phyloP scores from a whole-genome alignment of 148 eudicot genomes.

The Bassia scoparia region DNA sequence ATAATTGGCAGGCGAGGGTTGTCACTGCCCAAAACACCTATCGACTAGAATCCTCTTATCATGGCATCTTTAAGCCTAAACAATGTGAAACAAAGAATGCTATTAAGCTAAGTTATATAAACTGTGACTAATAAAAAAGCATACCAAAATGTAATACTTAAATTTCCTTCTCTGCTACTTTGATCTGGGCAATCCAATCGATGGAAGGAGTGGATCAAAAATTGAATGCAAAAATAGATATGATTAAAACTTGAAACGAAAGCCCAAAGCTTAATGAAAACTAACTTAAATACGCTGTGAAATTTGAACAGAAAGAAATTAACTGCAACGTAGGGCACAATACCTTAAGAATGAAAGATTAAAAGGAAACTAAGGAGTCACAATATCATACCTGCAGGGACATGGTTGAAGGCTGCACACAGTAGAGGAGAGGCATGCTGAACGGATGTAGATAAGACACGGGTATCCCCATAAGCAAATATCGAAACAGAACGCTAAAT shows the following conservation, averaged over 20 bases:
- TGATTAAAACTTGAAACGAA: too few species aligned
- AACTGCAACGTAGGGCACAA: too few species aligned
- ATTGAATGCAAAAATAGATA: not conserved
- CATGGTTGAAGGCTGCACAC: conserved; percentile 69
- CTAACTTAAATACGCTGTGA: too few species aligned
- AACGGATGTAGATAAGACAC: conserved; percentile 33
- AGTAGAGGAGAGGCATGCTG: conserved; percentile 60
- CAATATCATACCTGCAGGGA: conserved; percentile 47
- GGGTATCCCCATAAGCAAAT: conserved; percentile 64
- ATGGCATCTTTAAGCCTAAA: conserved; percentile 85
- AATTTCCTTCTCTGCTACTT: too few species aligned
- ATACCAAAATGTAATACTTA: not conserved
- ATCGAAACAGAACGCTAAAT: conserved; percentile 58
- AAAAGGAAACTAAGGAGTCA: too few species aligned
- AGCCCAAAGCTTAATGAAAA: too few species aligned
- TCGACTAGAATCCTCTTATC: conserved; percentile 95
- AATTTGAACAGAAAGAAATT: too few species aligned
- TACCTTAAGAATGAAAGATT: too few species aligned
- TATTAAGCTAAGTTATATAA: too few species aligned
- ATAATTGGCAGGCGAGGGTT: conserved; percentile 85
- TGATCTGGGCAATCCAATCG: too few species aligned
- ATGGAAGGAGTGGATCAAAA: not conserved
- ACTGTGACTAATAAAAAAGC: too few species aligned
- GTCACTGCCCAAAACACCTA: conserved; percentile 97
- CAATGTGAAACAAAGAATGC: not conserved